Percentiles rank a stretch among this genome's conserved stretches.
Evolutionary conservation across 148 eudicot genomes (phyloP).

Genomic region (Heliosperma pusillum): DNA sequence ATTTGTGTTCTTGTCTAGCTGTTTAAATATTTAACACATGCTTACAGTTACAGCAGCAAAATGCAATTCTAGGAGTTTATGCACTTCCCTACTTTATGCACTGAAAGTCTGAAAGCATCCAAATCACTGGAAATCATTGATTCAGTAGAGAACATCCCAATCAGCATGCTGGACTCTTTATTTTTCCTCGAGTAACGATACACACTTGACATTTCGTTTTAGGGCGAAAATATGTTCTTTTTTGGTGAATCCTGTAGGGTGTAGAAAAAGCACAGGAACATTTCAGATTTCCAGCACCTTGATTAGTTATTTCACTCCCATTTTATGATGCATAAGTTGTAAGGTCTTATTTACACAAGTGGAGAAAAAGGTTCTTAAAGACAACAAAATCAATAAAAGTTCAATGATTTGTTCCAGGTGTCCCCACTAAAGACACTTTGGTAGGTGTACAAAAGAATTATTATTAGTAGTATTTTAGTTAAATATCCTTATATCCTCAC

Average conservation of each 20-base stretch:
- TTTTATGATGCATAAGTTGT: background rate
- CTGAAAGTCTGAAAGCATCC: too few species aligned
- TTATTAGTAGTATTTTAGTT: background rate
- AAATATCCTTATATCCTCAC: background rate
- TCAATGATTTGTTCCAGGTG: conserved; percentile 12
- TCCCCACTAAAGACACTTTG: conserved; percentile 7
- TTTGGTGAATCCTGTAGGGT: background rate
- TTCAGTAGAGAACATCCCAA: too few species aligned
- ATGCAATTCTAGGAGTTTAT: too few species aligned
- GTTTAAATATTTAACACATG: too few species aligned
- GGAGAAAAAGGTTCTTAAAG: conserved; percentile 16
- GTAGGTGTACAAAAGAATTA: conserved; percentile 3
- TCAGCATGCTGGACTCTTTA: too few species aligned
- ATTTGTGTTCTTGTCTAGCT: too few species aligned
- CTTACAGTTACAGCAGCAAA: too few species aligned
- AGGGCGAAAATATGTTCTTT: too few species aligned
- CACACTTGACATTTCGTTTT: too few species aligned
- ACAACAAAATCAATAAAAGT: conserved; percentile 23
- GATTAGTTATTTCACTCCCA: background rate
- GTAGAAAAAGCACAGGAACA: background rate
- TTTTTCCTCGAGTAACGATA: too few species aligned
- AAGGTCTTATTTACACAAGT: background rate
- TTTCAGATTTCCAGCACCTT: conserved; percentile 7
- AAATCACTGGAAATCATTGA: too few species aligned
- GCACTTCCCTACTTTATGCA: too few species aligned